Base-by-base conservation (phyloP, 2,329 filamentous ascomycete genomes). In the Cadophora sp. region DNA sequence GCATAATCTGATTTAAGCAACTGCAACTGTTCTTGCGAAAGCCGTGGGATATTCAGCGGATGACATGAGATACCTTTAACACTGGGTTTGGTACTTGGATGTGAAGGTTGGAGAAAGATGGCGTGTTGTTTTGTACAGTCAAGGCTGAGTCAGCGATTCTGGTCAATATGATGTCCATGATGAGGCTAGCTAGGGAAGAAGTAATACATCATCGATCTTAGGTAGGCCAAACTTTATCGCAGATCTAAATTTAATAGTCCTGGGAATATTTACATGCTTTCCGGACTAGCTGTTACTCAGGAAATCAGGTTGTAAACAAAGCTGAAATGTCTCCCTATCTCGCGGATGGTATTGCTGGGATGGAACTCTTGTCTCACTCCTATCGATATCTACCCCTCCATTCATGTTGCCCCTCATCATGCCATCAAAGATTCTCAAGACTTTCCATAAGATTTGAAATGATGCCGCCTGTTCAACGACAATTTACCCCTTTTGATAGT, bases 1-100 rank as follows among this genome's bases (percentile, higher is more conserved):
- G 22, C 37, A 46, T 46, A 40, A 46, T 56, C 40, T 58, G 62
- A n/a, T 55, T 59, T 26, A 51, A 58, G 63, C 37, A 5, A 46
- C 8, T 24, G 27, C 9, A 9, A 24, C 2, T 56, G 53, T 24
- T 55, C 22, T 27, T 43, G 34, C 34, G 19, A 5, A 46, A 43
- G 19, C 2, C 0, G 16, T 37, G 14, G 19, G 26, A 19, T 34
- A 2, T 11, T 56, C 12, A 7, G n/a, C 19, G 8, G 14, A 16
- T 43, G 40, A 16, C 16, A 16, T 16, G 40, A 43, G 11, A 16
- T 43, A 43, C 5, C 19, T 16, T 3, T 34, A 11, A 34, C 11
- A 34, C 11, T 34, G 31, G 31, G 31, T 43, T 43, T 43, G 40
- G 4, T 43, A 19, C 16, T 11, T n/a, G 5, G 43, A 22, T 8